These are phyloP conservation scores for Delonix regia DNA, from an alignment of 306 rosid species.

Conservation along the genomic window DNA sequence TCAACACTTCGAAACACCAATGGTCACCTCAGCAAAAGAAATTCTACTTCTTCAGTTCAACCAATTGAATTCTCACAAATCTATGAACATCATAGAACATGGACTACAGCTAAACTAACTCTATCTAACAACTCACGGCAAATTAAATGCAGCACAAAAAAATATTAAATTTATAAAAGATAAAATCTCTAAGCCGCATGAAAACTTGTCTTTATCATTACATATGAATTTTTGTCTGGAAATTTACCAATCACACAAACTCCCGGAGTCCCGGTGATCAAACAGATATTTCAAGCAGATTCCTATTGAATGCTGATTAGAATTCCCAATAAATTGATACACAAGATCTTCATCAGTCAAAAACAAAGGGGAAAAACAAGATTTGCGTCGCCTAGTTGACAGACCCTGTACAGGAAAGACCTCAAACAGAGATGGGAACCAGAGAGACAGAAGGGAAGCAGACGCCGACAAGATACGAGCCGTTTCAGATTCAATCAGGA, in stretches of 20 bases:
- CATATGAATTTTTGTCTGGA: constrained; percentile 7
- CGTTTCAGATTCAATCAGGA: constrained; percentile 32
- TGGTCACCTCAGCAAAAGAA: constrained; percentile 32
- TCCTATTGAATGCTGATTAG: constrained; percentile 34
- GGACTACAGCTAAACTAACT: constrained; percentile 21
- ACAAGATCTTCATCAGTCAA: constrained; percentile 37
- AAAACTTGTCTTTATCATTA: constrained; percentile 30
- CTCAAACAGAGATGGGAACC: constrained; percentile 17
- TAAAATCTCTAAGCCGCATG: constrained; percentile 35
- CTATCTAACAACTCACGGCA: constrained; percentile 35
- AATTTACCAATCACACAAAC: constrained; percentile 41
- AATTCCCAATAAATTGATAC: constrained; percentile 38
- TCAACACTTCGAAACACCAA: constrained; percentile 14
- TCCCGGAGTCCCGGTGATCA: constrained; percentile 30
- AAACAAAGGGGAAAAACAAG: constrained; percentile 6
- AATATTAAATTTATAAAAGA: constrained; percentile 34
- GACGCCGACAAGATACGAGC: constrained; percentile 47
- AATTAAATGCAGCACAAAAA: constrained; percentile 26
- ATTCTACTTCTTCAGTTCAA: constrained; percentile 29
- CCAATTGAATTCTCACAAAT: constrained; percentile 31
- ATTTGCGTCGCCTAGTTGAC: constrained; percentile 41
- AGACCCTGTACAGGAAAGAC: constrained; percentile 39
- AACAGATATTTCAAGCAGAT: constrained; percentile 25
- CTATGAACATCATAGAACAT: constrained; percentile 19
- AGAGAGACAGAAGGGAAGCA: constrained; percentile 1